Conservation (phyloP, 306 rosid species). For the Glycine tomentella region DNA sequence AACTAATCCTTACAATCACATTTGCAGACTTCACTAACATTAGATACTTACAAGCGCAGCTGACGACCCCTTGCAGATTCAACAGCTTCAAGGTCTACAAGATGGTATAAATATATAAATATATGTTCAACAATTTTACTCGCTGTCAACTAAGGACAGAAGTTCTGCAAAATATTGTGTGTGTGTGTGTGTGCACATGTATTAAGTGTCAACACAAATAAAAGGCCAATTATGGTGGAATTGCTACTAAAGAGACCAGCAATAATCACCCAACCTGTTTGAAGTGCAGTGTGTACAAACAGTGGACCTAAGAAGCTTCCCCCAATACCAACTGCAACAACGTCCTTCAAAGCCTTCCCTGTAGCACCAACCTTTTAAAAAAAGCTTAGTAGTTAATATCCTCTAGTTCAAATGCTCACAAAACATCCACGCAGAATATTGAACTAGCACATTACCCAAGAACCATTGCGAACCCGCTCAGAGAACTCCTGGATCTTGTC, state of each 20-base stretch:
- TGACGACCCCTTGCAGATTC: conserved; percentile 77
- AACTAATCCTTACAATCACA: conserved; percentile 14
- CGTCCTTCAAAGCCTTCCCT: conserved; percentile 81
- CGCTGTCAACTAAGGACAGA: not conserved
- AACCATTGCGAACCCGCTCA: conserved; percentile 76
- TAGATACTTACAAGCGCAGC: conserved; percentile 76
- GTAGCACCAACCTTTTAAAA: conserved; percentile 83
- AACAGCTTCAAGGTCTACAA: conserved; percentile 77
- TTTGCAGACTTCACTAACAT: conserved; percentile 1
- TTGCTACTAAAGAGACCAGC: conserved; percentile 3
- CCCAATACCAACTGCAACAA: conserved; percentile 88
- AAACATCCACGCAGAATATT: conserved; percentile 22
- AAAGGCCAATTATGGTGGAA: not conserved
- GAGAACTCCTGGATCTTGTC: conserved; percentile 83
- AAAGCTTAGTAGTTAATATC: not conserved
- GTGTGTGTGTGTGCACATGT: not conserved
- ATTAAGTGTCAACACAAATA: not conserved
- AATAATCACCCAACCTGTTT: conserved; percentile 68
- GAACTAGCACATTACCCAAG: conserved; percentile 70
- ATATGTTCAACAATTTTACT: conserved; percentile 22
- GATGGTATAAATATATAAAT: conserved; percentile 31
- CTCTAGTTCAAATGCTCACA: conserved; percentile 33
- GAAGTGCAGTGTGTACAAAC: conserved; percentile 92
- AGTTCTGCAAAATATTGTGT: conserved; percentile 4
- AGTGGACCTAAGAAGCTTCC: conserved; percentile 97